These are phyloP conservation scores for Metschnikowia henanensis DNA, from an alignment of 805 yeast genomes.

Conservation along the genomic window DNA sequence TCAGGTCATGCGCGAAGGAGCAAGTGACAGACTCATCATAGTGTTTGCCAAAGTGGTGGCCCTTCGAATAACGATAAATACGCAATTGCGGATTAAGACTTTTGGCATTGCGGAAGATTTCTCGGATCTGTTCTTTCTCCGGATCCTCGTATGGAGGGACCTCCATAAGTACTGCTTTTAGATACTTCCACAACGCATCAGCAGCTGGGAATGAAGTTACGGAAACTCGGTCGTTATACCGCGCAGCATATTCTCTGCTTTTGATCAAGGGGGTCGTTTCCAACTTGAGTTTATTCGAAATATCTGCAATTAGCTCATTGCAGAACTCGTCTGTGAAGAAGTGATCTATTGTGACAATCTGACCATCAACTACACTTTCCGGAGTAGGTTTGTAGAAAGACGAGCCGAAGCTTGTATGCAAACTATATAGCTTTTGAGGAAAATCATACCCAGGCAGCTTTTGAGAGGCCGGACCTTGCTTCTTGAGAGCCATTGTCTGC, in stretches of 20 bases:
- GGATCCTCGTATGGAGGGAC: slow-evolving; percentile 31
- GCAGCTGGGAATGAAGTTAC: slow-evolving; percentile 40
- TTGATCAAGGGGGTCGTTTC: slow-evolving; percentile 51
- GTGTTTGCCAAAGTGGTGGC: slow-evolving; percentile 61
- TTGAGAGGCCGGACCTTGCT: slow-evolving; percentile 1
- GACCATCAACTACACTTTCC: slow-evolving; percentile 29
- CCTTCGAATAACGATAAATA: slow-evolving; percentile 52
- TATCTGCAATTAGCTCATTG: slow-evolving; percentile 37
- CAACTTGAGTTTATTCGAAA: slow-evolving; percentile 21
- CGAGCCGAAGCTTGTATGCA: slow-evolving; percentile 11
- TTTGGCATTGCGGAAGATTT: slow-evolving; percentile 37
- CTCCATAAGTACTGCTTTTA: slow-evolving; percentile 30
- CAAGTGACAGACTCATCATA: slow-evolving; percentile 56
- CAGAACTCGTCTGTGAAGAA: slow-evolving; percentile 40
- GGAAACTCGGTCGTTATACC: slow-evolving; percentile 53
- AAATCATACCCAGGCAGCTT: slow-evolving; percentile 15
- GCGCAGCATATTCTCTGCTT: slow-evolving; percentile 53
- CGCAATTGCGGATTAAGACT: slow-evolving; percentile 59
- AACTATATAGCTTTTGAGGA: slow-evolving; percentile 18
- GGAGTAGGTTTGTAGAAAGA: slow-evolving; percentile 23
- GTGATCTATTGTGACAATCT: slow-evolving; percentile 41
- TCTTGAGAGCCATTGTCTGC: slow-evolving; percentile 14
- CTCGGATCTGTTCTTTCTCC: slow-evolving; percentile 21
- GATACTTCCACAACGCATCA: slow-evolving; percentile 43
- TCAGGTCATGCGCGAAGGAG: slow-evolving; percentile 24